A percentile compares a stretch with the other conserved stretches of the same genome.
phyloP scores from a whole-genome alignment of 129 eudicot genomes.

The Flaveria brownii region DNA sequence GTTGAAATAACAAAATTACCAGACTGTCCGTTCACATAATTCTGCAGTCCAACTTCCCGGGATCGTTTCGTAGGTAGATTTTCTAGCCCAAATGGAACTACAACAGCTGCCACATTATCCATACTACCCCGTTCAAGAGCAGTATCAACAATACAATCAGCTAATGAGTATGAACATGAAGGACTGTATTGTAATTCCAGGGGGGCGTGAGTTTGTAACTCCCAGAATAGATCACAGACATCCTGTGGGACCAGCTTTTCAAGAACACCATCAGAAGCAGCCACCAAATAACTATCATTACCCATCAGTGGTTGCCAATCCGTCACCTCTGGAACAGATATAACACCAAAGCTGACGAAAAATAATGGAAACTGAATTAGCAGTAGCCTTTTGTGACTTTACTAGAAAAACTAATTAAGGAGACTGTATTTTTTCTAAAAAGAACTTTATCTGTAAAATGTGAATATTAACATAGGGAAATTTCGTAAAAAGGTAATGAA shows the following conservation, averaged over 20 bases:
- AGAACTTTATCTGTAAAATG: background rate
- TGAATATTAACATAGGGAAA: background rate
- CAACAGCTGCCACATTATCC: constrained; percentile 89
- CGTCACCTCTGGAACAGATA: constrained; percentile 82
- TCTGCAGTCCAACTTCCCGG: constrained; percentile 40
- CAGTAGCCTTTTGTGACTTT: constrained; percentile 12
- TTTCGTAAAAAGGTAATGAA: background rate
- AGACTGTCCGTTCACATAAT: constrained; percentile 38
- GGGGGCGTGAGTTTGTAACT: constrained; percentile 47
- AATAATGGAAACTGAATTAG: constrained; percentile 31
- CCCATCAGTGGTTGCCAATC: constrained; percentile 72
- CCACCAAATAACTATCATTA: constrained; percentile 86
- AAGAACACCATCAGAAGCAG: constrained; percentile 89
- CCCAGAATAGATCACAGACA: constrained; percentile 85
- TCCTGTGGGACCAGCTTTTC: constrained; percentile 79
- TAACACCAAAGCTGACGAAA: constrained; percentile 78
- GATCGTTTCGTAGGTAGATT: constrained; percentile 24
- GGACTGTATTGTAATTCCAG: constrained; percentile 46
- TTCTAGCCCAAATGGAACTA: constrained; percentile 60
- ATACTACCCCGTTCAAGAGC: constrained; percentile 77
- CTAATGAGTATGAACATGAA: constrained; percentile 70
- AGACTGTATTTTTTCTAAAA: background rate
- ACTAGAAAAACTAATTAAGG: constrained; percentile 7
- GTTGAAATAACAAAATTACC: constrained; percentile 14
- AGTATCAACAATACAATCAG: constrained; percentile 83